Percentiles rank a stretch among this genome's conserved stretches.
Evolutionary conservation across 2,329 filamentous ascomycete genomes (phyloP).

Genomic region (Fusarium lateritium): DNA sequence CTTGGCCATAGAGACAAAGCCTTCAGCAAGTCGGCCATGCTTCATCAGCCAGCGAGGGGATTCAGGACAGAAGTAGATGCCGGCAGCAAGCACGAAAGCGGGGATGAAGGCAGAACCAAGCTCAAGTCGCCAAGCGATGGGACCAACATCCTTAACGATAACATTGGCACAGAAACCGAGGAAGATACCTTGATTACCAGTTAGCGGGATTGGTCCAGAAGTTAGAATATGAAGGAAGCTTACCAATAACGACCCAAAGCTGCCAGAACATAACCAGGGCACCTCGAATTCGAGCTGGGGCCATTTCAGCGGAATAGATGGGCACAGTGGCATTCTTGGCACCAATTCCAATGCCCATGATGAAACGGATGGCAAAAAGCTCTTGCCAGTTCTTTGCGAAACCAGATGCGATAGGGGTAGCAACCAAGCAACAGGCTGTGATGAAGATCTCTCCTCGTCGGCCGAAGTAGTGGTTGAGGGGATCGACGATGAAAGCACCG

Average conservation of each 20-base stretch:
- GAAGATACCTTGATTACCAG: conserved; percentile 49
- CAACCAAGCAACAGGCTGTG: conserved; percentile 79
- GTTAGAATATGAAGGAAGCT: fast-evolving
- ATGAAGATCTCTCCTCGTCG: conserved; percentile 76
- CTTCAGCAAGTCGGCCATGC: conserved; percentile 72
- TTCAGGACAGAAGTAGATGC: conserved; percentile 75
- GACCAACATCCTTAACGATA: conserved; percentile 46
- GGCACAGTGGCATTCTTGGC: conserved; percentile 76
- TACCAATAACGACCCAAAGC: conserved; percentile 73
- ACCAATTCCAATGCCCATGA: conserved; percentile 79
- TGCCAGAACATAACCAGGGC: conserved; percentile 88
- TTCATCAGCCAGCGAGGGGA: conserved; percentile 77
- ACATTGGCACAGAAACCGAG: conserved; percentile 60
- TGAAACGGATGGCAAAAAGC: conserved; percentile 75
- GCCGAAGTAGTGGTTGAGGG: conserved; percentile 65
- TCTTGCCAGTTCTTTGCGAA: conserved; percentile 77
- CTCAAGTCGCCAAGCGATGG: conserved; percentile 58
- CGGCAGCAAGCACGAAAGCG: conserved; percentile 65
- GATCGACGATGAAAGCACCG: conserved; percentile 66
- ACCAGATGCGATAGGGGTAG: conserved; percentile 74
- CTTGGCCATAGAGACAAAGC: conserved; percentile 68
- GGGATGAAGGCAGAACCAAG: conserved; percentile 75
- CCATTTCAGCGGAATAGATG: conserved; percentile 81
- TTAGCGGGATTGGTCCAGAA: fast-evolving
- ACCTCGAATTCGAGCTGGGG: conserved; percentile 77